phyloP scores from a whole-genome alignment of 2,329 filamentous ascomycete species.

The Nannizzia gypsea region DNA sequence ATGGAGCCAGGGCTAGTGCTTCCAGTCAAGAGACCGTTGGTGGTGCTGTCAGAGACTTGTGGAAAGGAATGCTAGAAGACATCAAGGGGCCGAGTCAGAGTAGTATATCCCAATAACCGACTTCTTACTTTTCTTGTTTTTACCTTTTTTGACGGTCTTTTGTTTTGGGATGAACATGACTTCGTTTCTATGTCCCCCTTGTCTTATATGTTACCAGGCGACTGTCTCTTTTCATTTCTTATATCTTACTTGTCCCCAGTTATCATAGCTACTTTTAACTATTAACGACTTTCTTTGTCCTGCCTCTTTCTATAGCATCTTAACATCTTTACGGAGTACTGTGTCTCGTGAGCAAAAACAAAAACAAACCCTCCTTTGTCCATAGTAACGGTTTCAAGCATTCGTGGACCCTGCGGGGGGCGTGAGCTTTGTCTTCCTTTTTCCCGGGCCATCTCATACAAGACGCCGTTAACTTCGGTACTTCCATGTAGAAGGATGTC shows the following conservation, averaged over 20 bases:
- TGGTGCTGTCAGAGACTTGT: constrained; percentile 32
- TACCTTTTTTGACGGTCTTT: not conserved
- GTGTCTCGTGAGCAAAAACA: not conserved
- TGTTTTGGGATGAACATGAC: not conserved
- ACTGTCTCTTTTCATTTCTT: not conserved
- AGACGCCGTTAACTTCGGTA: not conserved
- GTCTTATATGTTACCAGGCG: not conserved
- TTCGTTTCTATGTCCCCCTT: not conserved
- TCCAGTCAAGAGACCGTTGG: constrained; percentile 30
- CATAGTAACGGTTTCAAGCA: not conserved
- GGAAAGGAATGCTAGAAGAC: constrained; percentile 41
- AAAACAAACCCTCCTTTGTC: not conserved
- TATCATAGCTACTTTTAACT: not conserved
- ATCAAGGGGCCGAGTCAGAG: constrained; percentile 28
- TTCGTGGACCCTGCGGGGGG: not conserved
- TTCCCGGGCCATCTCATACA: not conserved
- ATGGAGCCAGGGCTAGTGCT: constrained; percentile 24
- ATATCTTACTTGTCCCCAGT: not conserved
- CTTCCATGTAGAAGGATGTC: too few species aligned
- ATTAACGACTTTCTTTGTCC: not conserved
- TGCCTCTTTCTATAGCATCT: not conserved
- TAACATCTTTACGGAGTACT: not conserved
- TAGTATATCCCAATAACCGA: constrained; percentile 2
- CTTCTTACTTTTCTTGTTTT: not conserved
- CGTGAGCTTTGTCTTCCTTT: not conserved